Evolutionary conservation across 805 yeast genomes (phyloP), one percentile per base, ranked within the genome.

Genomic region (Metschnikowia kofuensis): DNA sequence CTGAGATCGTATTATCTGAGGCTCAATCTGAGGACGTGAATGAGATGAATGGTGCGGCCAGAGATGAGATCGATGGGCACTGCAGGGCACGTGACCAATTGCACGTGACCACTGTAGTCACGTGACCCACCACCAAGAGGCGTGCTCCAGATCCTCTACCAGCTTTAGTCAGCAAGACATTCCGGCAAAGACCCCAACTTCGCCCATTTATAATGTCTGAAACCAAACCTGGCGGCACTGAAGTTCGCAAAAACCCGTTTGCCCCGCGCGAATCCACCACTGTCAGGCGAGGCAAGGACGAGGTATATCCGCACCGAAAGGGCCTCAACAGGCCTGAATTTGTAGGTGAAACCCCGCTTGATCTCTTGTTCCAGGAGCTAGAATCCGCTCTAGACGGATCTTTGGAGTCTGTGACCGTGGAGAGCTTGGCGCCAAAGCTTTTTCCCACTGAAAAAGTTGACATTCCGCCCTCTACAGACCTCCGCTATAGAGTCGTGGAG

Each of bases 301-400:
- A 70, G 16, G 63, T 69, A 1, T 70, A 71, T 49, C 65, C 64
- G 13, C 42, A 44, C 36, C 52, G 65, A 35, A 67, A 66, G 47
- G 76, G 76, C 9, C 61, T 73, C 44, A 58, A 68, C 44, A 60
- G 60, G 47, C 70, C 70, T 1, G 63, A 67, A 38, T 54, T 56
- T 38, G 44, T 56, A 2, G 67, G 66, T 29, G 54, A 56, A 27
- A 52, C 64, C 8, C 76, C 76, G 6, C 55, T 73, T 16, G 78
- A 73, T 51, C 45, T 54, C 16, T 54, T 69, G 38, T 73, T 73
- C 52, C 55, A 53, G 13, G 58, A 61, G 4, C 47, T 72, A n/a
- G 71, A 69, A 46, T 39, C 30, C 6, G 51, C 52, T 6, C 47
- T 71, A 26, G 54, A 55, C 4, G 67, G 63, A 1, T 34, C 56